Base-by-base conservation (phyloP, 1,284 basidiomycete genomes). In the Boletus calvinii region DNA sequence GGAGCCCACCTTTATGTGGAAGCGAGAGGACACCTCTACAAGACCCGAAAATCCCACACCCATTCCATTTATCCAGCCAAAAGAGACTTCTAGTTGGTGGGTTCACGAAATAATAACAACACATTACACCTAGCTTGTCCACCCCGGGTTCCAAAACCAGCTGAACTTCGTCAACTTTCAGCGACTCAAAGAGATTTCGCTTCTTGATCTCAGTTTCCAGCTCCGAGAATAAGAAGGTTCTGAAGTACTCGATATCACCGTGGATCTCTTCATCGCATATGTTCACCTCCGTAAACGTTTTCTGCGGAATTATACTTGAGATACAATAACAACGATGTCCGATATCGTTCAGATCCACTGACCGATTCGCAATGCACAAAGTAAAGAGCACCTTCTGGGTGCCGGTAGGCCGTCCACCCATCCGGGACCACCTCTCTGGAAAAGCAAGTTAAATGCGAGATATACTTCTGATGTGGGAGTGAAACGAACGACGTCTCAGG, bases 81-180 rank as follows among this genome's bases (percentile, higher is more conserved):
- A 68, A 72, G 5, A 68, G 42, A 41, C 55, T 36, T 30, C 69
- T 58, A 4, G 55, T 46, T 13, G 37, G 15, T 13, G 65, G 60
- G 34, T 69, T 64, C 46, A 64, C 69, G 42, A 68, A 68, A 43
- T 68, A 68, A 46, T 68, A 68, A 34, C 55, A 58, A 49, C 67
- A 71, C 9, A 59, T 10, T 0, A 67, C 43, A 12, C 57, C 55
- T 1, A 29, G 0, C 0, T 26, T 32, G 2, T 59, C 53, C 0
- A 3, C 0, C 30, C 55, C 52, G 7, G 67, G 68, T 35, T 70
- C 69, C 46, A 68, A 24, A 32, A 72, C 70, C 7, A 68, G 51
- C 18, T 71, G 57, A 30, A 68, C 37, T 34, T 70, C 48, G 3
- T 62, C 18, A 1, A 52, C 5, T 2, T 56, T 34, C 8, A 71